Evolutionary conservation across 2,329 filamentous ascomycete genomes (phyloP), one percentile per base, ranked within the genome.

Genomic region (Zelopaecilomyces penicillatus): DNA sequence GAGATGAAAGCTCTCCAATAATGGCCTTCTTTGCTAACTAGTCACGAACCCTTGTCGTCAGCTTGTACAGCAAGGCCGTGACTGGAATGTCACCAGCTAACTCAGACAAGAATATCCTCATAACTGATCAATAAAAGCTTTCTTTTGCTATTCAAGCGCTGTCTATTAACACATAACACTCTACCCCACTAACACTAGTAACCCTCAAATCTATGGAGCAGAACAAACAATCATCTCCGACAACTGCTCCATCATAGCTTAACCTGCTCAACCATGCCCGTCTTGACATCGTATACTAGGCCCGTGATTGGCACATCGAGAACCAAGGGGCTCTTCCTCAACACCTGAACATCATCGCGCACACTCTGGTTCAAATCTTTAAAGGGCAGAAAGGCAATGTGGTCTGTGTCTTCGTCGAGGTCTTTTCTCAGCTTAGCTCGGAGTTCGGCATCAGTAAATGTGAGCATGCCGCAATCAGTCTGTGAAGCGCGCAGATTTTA

Each of bases 251-350:
- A 8, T 42, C 39, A 42, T 34, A 12, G 30, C 35, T 44, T 37
- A 9, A 65, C 56, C 43, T 57, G 55, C 37, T 61, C 55, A 43
- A 66, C 60, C 61, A 70, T 81, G 0, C 85, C 86, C 1, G 77
- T 87, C 68, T 86, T 79, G 36, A 90, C 83, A 55, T 89, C 81
- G 65, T 89, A 90, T 2, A 90, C 65, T 77, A 85, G 91, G 1
- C 86, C 86, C 5, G 76, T 84, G 38, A 90, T 71, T 0, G 65
- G 64, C 4, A 86, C 73, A 28, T 80, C 69, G 19, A 81, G 68
- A 5, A 90, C 70, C 11, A 83, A 68, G 43, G 74, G 74, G 39
- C 70, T 76, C 41, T 61, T 68, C 61, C 74, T 78, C 51, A 93
- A 57, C 52, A 78, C 78, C 39, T 65, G 65, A 0, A 93, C 74